Evolutionary conservation across 164 flowering plant species (phyloP), one percentile per base, ranked within the genome.

Genomic region (Dillenia suffruticosa): DNA sequence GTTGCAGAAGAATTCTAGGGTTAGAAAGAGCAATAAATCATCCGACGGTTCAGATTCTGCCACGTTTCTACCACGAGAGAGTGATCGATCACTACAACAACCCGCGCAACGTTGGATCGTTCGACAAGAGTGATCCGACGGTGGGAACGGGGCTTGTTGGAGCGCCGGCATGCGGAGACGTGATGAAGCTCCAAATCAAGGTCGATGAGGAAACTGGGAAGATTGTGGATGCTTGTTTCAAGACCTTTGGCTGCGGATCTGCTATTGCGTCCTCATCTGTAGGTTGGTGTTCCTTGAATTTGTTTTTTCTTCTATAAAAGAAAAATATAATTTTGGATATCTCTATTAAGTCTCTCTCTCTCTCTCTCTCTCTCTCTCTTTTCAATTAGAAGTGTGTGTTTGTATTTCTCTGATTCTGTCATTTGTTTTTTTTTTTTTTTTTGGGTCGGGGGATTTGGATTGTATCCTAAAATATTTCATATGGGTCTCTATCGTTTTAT

Each of bases 121-220:
- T 95, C 70, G 97, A 95, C 65, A 92, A 95, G 87, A 81, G 62
- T 62, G 99, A 95, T 69, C 97, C 99, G 5, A 58, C 71, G 17
- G 94, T 95, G 10, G 99, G 99, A 5, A 92, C 99, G 2, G 99
- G 97, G 0, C 85, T 95, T 5, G 99, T 95, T 24, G 99, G 99
- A 0, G 99, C 99, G 2, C 99, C 99, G 10, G 99, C 99, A 8
- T 94, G 99, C 54, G 99, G 97, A 8, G 99, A 94, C 71, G 99
- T 95, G 16, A 92, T 95, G 97, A 95, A 95, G 85, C 85, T 92
- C 12, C 97, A 92, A 77, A 90, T 95, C 17, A 85, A 75, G 83
- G 88, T 92, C 47, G 97, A 94, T 61, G 88, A 89, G 5, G 53
- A 69, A 13, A 73, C 92, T 0, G 96, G 97, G 1, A 76, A 84